A percentile compares a stretch with the other conserved stretches of the same genome.
These are phyloP conservation scores for Trypanosoma rangeli DNA, from an alignment of 208 protist species.

Conservation along the genomic window DNA sequence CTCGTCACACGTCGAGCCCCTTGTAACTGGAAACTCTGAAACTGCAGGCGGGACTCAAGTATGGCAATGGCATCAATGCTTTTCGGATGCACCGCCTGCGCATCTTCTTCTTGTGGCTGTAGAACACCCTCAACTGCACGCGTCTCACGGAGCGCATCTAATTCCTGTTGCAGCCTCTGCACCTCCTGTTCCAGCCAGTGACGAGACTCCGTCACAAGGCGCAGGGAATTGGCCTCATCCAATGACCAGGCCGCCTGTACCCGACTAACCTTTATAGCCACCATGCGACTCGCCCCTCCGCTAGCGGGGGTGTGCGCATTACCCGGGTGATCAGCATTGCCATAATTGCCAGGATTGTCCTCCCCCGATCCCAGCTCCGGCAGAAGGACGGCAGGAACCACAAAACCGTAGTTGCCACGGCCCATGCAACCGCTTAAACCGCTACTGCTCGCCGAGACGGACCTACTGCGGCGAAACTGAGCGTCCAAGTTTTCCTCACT, in stretches of 20 bases:
- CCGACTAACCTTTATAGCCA: conserved; percentile 26
- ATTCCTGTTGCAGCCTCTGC: background rate
- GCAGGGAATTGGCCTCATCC: conserved; percentile 17
- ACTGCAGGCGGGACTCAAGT: conserved; percentile 5
- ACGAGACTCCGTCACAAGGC: background rate
- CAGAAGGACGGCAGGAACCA: conserved; percentile 9
- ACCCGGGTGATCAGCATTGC: background rate
- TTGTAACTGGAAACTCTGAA: background rate
- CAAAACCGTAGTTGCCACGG: conserved; percentile 28
- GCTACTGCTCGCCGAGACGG: conserved; percentile 2
- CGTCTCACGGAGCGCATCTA: background rate
- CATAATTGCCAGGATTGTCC: background rate
- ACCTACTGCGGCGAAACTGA: background rate
- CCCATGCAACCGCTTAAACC: conserved; percentile 3
- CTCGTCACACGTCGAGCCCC: conserved; percentile 9
- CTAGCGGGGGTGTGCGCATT: background rate
- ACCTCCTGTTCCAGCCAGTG: conserved; percentile 7
- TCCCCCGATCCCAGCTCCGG: background rate
- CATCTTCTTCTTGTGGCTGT: background rate
- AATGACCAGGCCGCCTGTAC: conserved; percentile 20
- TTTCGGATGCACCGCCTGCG: background rate
- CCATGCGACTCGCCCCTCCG: background rate
- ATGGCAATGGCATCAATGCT: background rate
- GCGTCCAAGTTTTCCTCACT: background rate
- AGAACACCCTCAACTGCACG: background rate